These are phyloP conservation scores for Phytophthora fragariaefolia DNA, from an alignment of 352 stramenopile species.

Conservation along the genomic window DNA sequence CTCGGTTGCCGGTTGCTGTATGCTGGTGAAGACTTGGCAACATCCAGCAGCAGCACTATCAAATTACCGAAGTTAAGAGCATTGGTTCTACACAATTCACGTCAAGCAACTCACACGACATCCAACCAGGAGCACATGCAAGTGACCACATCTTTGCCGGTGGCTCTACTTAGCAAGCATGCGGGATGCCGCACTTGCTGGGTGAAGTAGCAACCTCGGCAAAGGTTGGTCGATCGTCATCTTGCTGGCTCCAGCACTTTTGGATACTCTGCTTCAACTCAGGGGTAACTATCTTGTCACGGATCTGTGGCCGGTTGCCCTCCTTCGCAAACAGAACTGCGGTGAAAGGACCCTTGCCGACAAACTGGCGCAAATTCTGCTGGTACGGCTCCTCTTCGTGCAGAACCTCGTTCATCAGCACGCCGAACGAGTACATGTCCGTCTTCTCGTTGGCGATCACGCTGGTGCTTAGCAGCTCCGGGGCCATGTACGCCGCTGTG, in stretches of 20 bases:
- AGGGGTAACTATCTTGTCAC: conserved; percentile 26
- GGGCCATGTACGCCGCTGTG: conserved; percentile 63
- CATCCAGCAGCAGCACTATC: background rate
- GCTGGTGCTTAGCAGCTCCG: conserved; percentile 42
- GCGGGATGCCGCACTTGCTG: conserved; percentile 3
- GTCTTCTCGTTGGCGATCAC: conserved; percentile 39
- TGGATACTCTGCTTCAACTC: conserved; percentile 11
- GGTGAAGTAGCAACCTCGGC: conserved; percentile 6
- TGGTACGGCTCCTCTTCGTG: conserved; percentile 54
- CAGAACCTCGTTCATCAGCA: conserved; percentile 52
- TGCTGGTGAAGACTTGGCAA: no score
- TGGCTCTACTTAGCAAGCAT: conserved; percentile 13
- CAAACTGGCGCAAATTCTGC: conserved; percentile 42
- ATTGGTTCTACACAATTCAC: background rate
- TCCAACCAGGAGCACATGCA: background rate
- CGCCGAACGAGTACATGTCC: conserved; percentile 50
- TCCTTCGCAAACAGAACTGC: conserved; percentile 38
- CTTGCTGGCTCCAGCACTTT: conserved; percentile 13
- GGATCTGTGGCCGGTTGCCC: conserved; percentile 32
- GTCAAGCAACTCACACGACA: background rate
- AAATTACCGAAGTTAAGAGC: background rate
- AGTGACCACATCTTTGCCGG: background rate
- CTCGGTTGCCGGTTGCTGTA: background rate
- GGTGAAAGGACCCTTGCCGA: conserved; percentile 42
- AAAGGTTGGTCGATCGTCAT: conserved; percentile 13